Evolutionary conservation across 2,329 filamentous ascomycete species (phyloP), one percentile per base, ranked within the genome.

Genomic region (Atkinsonella texensis): DNA sequence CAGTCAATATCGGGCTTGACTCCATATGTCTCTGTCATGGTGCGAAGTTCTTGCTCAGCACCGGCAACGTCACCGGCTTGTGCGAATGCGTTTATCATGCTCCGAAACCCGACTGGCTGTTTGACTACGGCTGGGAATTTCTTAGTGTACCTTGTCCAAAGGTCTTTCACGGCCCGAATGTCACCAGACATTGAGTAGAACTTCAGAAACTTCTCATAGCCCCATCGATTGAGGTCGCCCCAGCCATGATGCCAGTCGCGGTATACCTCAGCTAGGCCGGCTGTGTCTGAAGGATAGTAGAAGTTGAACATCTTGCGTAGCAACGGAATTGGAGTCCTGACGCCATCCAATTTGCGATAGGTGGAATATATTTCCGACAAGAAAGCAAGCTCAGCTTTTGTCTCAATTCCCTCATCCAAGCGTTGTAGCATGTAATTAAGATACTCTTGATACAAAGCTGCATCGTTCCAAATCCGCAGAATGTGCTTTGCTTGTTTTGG

Each of bases 51-150:
- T 18, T 70, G 64, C 48, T 77, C 68, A 0, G 84, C 80, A 48
- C 78, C 72, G 3, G 70, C 61, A 0, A 84, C 64, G 57, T 95
- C 80, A 2, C 82, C 85, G 48, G 79, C 72, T 52, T 80, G 77
- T 1, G 88, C 83, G 66, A 91, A 80, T 0, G 84, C 85, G 56
- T 85, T 80, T 41, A 94, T 71, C 3, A 89, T 70, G 45, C 81
- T 78, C n/a, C 73, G 62, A 55, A 80, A 73, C 3, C 65, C 70
- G 33, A 67, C 65, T 3, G 66, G 62, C 4, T 62, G 56, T 23
- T 59, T 55, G 8, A 70, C 52, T 11, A 68, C 56, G 11, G 65
- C 57, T 1, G 69, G 65, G 35, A 68, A 73, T 1, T 62, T 55
- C 18, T 60, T 50, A 10, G 66, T 62, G 47, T 71, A 77, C 45